These are phyloP conservation scores for Punica granatum DNA, from an alignment of 345 rosid species.

Conservation along the genomic window DNA sequence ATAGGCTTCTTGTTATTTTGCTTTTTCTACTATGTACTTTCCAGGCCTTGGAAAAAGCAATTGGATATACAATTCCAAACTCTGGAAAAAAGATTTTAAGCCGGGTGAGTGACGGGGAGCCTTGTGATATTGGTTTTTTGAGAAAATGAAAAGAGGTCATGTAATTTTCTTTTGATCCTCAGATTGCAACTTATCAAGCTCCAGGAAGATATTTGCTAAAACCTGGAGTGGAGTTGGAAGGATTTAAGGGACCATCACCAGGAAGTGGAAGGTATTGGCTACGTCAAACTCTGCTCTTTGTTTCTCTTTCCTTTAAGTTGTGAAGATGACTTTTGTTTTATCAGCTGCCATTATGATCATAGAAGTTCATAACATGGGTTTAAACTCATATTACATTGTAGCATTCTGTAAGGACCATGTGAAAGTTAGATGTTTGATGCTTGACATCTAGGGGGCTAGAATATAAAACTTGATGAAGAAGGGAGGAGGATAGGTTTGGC, in stretches of 20 bases:
- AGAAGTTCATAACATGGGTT: neutral
- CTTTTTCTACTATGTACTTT: constrained; percentile 1
- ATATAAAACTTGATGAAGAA: neutral
- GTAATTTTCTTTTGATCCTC: constrained; percentile 21
- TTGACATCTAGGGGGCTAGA: neutral
- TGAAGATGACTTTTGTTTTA: neutral
- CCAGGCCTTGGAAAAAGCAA: constrained; percentile 83
- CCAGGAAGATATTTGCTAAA: constrained; percentile 77
- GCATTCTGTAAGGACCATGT: neutral
- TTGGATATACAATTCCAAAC: constrained; percentile 54
- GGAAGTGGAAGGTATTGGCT: constrained; percentile 65
- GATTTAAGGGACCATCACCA: constrained; percentile 50
- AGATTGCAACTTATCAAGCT: constrained; percentile 85
- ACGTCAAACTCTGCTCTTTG: neutral
- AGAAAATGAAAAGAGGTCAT: constrained; percentile 1
- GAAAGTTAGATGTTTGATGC: neutral
- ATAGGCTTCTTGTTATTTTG: constrained; percentile 4
- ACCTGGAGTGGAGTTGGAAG: constrained; percentile 52
- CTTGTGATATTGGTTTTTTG: constrained; percentile 18
- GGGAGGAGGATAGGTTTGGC: neutral
- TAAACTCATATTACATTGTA: neutral
- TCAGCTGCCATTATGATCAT: neutral
- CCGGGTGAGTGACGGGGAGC: constrained; percentile 44
- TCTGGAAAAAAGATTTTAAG: constrained; percentile 54
- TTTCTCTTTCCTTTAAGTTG: neutral